Conservation (phyloP, 1,284 basidiomycete genomes). For the Tremellales sp. region DNA sequence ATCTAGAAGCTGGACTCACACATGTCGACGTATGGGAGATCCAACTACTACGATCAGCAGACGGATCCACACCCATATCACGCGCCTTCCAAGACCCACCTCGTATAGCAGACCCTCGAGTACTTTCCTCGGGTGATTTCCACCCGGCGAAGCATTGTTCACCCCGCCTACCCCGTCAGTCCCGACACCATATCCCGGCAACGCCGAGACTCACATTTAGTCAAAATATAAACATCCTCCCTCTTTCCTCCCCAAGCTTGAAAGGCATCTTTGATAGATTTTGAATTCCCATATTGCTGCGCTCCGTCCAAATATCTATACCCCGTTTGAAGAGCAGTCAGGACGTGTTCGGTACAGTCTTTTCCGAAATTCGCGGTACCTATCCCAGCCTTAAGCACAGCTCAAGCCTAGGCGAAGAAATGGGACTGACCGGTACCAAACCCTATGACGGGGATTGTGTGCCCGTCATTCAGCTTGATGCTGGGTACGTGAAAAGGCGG, state of each 20-base stretch:
- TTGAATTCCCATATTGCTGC: conserved; percentile 51
- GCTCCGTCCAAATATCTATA: conserved; percentile 38
- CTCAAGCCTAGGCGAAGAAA: background rate
- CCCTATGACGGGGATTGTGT: conserved; percentile 29
- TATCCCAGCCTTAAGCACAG: conserved; percentile 6
- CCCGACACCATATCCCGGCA: background rate
- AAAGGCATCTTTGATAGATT: conserved; percentile 55
- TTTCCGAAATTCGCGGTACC: conserved; percentile 35
- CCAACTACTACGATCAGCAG: conserved; percentile 45
- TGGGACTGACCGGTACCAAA: conserved; percentile 34
- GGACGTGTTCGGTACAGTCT: conserved; percentile 25
- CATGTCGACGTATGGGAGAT: conserved; percentile 61
- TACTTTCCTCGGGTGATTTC: conserved; percentile 31
- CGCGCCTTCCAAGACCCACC: conserved; percentile 21
- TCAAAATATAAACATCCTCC: conserved; percentile 56
- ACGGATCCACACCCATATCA: background rate
- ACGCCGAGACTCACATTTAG: conserved; percentile 45
- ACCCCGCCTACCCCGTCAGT: background rate
- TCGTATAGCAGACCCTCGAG: conserved; percentile 39
- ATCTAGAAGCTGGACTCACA: conserved; percentile 27
- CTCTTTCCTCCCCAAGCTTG: conserved; percentile 52
- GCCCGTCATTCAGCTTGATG: conserved; percentile 35
- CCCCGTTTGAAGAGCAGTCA: conserved; percentile 32
- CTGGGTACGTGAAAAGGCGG: conserved; percentile 5
- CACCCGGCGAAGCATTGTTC: conserved; percentile 1